Percentiles rank a stretch among this genome's conserved stretches.
Conservation (phyloP, 1,139 yeast species). For the Taiozyma sp. region DNA sequence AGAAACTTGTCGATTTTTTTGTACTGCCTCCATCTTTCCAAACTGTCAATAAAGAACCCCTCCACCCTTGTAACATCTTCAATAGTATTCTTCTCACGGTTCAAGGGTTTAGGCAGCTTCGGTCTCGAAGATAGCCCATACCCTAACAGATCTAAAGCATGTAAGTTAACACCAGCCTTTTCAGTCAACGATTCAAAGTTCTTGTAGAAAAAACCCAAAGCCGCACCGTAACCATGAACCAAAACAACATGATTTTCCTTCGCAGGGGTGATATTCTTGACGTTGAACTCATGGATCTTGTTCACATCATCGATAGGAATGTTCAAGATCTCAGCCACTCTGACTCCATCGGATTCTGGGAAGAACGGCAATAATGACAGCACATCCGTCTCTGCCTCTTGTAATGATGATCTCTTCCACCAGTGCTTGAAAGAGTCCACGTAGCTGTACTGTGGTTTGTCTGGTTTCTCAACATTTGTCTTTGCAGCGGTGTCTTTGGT, state of each 20-base stretch:
- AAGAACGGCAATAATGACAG: conserved; percentile 53
- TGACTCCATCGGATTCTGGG: conserved; percentile 48
- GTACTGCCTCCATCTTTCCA: conserved; percentile 77
- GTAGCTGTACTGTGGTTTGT: conserved; percentile 24
- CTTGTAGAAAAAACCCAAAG: conserved; percentile 80
- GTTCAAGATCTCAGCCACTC: conserved; percentile 44
- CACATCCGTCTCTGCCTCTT: conserved; percentile 37
- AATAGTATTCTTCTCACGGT: conserved; percentile 41
- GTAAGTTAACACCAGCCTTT: conserved; percentile 46
- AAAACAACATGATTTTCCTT: conserved; percentile 44
- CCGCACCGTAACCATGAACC: conserved; percentile 93
- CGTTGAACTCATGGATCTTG: conserved; percentile 54
- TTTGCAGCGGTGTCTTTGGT: neutral
- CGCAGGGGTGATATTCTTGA: conserved; percentile 19
- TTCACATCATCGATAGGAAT: conserved; percentile 45
- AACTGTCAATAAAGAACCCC: conserved; percentile 71
- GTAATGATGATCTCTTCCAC: conserved; percentile 34
- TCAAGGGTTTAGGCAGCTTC: conserved; percentile 19
- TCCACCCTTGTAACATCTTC: conserved; percentile 36
- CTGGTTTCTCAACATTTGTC: neutral
- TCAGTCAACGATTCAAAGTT: conserved; percentile 56
- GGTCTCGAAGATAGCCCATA: conserved; percentile 63
- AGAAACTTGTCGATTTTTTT: conserved; percentile 58
- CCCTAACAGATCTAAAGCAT: conserved; percentile 81
- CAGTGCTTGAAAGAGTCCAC: conserved; percentile 42